A percentile compares a stretch with the other conserved stretches of the same genome.
phyloP scores from a whole-genome alignment of 257 asterid species.

The Verbascum thapsus region DNA sequence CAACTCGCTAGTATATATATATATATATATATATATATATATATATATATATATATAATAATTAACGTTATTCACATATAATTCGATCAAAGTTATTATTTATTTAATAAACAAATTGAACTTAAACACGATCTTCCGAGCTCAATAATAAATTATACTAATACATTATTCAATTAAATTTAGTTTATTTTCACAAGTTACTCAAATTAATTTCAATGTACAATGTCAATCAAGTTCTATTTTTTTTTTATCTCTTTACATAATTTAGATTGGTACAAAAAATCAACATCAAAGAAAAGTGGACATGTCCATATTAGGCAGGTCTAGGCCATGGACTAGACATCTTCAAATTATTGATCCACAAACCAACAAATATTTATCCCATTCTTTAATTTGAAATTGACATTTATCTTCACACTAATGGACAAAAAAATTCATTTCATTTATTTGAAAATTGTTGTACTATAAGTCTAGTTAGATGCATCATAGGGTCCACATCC shows the following conservation, averaged over 20 bases:
- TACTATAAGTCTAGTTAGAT: background rate
- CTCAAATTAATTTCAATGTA: constrained; percentile 3
- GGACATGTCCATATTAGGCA: no score
- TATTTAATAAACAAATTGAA: no score
- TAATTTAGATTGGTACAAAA: background rate
- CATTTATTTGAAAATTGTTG: background rate
- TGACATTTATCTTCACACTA: background rate
- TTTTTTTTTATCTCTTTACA: background rate
- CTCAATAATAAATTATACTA: no score
- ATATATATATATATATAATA: no score
- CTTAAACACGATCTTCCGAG: no score
- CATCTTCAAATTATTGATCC: constrained; percentile 23
- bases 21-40: no score
- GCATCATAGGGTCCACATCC: constrained; percentile 18
- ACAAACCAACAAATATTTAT: constrained; percentile 20
- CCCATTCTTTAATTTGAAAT: constrained; percentile 7
- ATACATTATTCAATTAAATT: no score
- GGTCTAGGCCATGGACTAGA: no score
- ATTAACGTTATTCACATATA: no score
- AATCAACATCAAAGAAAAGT: no score
- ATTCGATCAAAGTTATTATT: no score
- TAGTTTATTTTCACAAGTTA: background rate
- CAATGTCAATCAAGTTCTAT: background rate
- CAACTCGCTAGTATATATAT: no score
- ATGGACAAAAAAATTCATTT: background rate